These are phyloP conservation scores for Paecilomyces sp. DNA, from an alignment of 2,329 filamentous ascomycete species.

Conservation along the genomic window DNA sequence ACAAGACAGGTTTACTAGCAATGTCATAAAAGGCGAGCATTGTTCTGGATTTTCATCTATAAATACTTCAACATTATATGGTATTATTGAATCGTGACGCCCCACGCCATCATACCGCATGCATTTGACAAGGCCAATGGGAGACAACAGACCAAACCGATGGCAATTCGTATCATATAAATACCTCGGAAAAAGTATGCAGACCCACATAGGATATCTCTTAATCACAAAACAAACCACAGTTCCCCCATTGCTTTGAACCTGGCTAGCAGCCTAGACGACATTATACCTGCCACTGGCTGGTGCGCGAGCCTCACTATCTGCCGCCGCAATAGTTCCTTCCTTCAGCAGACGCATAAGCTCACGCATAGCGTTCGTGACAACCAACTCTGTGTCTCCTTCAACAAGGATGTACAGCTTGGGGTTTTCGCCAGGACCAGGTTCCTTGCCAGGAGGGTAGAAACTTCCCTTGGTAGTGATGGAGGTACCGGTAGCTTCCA, in stretches of 20 bases:
- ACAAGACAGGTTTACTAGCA: neutral
- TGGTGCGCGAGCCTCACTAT: slow-evolving; percentile 74
- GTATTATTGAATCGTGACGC: neutral
- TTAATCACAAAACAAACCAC: neutral
- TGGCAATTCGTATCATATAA: neutral
- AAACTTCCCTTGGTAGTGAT: slow-evolving; percentile 97
- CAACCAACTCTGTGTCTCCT: slow-evolving; percentile 88
- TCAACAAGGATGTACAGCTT: slow-evolving; percentile 98
- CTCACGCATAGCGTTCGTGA: slow-evolving; percentile 84
- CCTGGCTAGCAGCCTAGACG: slow-evolving; percentile 43
- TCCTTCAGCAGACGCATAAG: slow-evolving; percentile 82
- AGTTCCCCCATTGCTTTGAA: neutral
- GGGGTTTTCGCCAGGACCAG: slow-evolving; percentile 66
- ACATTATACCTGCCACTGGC: slow-evolving; percentile 81
- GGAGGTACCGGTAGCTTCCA: slow-evolving; percentile 87
- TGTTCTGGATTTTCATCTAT: neutral
- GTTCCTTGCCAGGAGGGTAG: slow-evolving; percentile 75
- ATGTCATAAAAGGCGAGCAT: neutral
- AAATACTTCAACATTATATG: neutral
- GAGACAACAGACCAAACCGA: neutral
- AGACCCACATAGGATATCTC: neutral
- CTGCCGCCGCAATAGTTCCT: slow-evolving; percentile 80
- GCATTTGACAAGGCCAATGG: neutral
- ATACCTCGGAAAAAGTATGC: neutral
- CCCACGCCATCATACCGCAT: neutral